These are phyloP conservation scores for Aphanomyces invadans DNA, from an alignment of 352 stramenopile genomes.

Conservation along the genomic window DNA sequence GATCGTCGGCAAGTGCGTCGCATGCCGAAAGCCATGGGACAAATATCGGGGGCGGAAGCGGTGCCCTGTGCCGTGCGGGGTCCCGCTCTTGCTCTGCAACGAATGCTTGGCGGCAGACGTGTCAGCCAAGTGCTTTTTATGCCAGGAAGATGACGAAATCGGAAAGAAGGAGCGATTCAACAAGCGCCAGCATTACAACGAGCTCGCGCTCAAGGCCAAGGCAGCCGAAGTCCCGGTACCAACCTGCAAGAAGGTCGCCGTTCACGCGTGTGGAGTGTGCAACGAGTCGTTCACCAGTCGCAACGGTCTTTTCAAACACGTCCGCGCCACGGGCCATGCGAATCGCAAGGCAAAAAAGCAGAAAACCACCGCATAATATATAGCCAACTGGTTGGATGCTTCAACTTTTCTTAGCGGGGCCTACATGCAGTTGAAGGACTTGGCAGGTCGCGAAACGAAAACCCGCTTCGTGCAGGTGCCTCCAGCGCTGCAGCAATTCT, in stretches of 20 bases:
- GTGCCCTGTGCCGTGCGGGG: conserved; percentile 55
- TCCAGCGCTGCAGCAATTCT: too few relatives aligned
- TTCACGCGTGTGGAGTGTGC: neutral
- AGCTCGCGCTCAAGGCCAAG: neutral
- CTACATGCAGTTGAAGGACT: too few relatives aligned
- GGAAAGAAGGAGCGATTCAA: conserved; percentile 35
- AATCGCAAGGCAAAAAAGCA: conserved; percentile 16
- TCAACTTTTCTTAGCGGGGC: too few relatives aligned
- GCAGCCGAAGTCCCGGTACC: neutral
- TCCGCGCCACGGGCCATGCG: conserved; percentile 4
- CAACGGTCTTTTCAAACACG: conserved; percentile 10
- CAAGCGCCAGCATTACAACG: conserved; percentile 11
- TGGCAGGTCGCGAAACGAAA: too few relatives aligned
- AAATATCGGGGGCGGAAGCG: conserved; percentile 69
- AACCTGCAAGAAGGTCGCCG: neutral
- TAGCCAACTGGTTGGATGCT: too few relatives aligned
- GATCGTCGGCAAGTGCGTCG: conserved; percentile 64
- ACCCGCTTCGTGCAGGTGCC: too few relatives aligned
- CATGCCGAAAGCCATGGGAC: conserved; percentile 47
- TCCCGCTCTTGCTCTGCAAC: conserved; percentile 64
- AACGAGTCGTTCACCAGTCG: conserved; percentile 1
- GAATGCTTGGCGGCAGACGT: conserved; percentile 45
- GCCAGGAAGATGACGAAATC: conserved; percentile 38
- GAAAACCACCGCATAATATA: neutral
- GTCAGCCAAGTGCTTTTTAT: conserved; percentile 33